Evolutionary conservation across 352 stramenopile genomes (phyloP).

Genomic region (Achlya hypogyna): DNA sequence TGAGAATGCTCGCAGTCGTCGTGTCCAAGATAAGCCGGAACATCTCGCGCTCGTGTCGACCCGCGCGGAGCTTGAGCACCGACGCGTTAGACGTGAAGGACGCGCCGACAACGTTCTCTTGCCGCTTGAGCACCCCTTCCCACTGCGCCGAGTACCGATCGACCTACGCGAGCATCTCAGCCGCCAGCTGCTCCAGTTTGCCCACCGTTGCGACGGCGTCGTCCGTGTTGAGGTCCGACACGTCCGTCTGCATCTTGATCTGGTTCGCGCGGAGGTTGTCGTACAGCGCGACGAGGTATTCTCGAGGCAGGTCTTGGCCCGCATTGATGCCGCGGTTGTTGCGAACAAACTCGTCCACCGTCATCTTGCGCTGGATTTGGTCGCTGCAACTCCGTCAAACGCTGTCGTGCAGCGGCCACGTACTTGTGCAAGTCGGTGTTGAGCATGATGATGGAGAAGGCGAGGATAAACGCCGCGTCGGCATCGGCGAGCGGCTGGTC

Average conservation of each 20-base stretch:
- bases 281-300: constrained; percentile 69
- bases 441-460: constrained; percentile 99
- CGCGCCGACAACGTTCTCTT: constrained; percentile 76
- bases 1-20: constrained; percentile 68
- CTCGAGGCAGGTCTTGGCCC: constrained; percentile 55
- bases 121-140: constrained; percentile 80
- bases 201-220: constrained; percentile 6
- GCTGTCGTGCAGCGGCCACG: background rate
- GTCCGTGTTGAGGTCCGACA: constrained; percentile 52
- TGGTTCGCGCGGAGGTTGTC: constrained; percentile 73
- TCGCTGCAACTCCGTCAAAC: constrained; percentile 24
- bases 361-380: constrained; percentile 85
- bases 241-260: constrained; percentile 85
- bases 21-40: constrained; percentile 74
- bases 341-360: constrained; percentile 72
- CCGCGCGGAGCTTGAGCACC: constrained; percentile 73
- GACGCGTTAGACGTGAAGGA: constrained; percentile 82
- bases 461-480: constrained; percentile 93
- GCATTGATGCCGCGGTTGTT: constrained; percentile 84
- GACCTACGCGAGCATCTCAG: constrained; percentile 22
- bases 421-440: constrained; percentile 98
- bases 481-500: constrained; percentile 67
- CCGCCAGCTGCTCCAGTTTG: constrained; percentile 36
- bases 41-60: constrained; percentile 83
- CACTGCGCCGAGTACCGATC: constrained; percentile 84